Percentiles rank a stretch among this genome's conserved stretches.
Conservation (phyloP, 768 basidiomycete species). For the Termitomyces eurrhizus region DNA sequence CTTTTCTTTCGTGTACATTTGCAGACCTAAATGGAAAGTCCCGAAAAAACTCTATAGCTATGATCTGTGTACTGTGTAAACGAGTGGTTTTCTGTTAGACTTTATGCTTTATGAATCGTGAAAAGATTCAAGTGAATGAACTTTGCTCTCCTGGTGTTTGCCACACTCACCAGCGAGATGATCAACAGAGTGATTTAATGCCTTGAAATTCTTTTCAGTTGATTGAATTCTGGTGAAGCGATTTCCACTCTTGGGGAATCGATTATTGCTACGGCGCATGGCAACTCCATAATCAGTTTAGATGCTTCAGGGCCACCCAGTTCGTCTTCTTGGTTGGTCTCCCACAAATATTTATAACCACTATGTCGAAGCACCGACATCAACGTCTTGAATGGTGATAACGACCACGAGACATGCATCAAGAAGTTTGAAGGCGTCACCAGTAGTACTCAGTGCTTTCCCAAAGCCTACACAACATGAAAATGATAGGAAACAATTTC, state of each 20-base stretch:
- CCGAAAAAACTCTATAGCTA: background rate
- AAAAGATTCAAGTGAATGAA: too few relatives aligned
- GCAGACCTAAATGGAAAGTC: background rate
- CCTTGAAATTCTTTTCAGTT: background rate
- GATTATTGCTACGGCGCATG: background rate
- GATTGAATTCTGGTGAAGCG: background rate
- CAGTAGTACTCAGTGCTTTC: background rate
- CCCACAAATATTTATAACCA: background rate
- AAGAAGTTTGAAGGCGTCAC: background rate
- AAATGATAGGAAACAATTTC: background rate
- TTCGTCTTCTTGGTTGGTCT: background rate
- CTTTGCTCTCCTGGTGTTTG: background rate
- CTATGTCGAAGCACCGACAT: background rate
- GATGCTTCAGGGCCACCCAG: background rate
- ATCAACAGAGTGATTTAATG: background rate
- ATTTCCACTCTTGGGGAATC: background rate
- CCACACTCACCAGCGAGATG: background rate
- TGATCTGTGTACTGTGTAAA: background rate
- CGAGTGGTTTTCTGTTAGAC: background rate
- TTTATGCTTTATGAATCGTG: background rate
- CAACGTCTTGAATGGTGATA: background rate
- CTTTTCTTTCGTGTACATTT: background rate
- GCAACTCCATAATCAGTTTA: background rate
- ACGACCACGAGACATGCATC: background rate
- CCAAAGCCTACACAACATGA: background rate